These are phyloP conservation scores for Termitomyces sp. DNA, from an alignment of 768 basidiomycete genomes.

Conservation along the genomic window DNA sequence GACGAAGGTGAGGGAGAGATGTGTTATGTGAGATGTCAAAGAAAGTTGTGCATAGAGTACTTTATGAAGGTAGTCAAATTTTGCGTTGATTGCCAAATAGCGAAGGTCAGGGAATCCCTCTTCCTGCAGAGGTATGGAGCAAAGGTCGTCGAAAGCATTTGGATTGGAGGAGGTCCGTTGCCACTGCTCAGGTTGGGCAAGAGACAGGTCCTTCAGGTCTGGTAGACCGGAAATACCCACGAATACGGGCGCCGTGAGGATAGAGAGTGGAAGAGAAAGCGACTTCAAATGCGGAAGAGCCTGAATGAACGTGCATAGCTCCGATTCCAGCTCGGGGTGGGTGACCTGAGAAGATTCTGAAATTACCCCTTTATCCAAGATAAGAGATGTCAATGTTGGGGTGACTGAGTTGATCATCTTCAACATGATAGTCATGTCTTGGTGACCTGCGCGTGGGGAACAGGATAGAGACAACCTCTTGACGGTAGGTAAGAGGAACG, in stretches of 20 bases:
- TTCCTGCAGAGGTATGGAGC: not conserved
- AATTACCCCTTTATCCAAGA: not conserved
- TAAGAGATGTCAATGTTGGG: not conserved
- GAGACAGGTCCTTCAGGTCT: not conserved
- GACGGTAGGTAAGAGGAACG: slow-evolving; percentile 4
- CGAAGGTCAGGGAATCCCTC: not conserved
- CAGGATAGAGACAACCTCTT: not conserved
- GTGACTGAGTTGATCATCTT: not conserved
- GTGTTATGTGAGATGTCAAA: slow-evolving; percentile 3
- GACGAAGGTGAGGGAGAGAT: not conserved
- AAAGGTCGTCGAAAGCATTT: not conserved
- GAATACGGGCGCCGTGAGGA: not conserved
- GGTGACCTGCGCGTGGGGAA: not conserved
- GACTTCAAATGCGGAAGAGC: not conserved
- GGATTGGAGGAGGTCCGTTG: not conserved
- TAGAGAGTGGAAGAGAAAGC: not conserved
- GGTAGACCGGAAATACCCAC: not conserved
- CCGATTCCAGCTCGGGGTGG: not conserved
- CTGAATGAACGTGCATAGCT: not conserved
- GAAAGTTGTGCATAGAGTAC: not conserved
- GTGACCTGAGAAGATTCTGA: not conserved
- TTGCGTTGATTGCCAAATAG: not conserved
- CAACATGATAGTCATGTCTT: too few species aligned
- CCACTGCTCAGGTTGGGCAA: not conserved
- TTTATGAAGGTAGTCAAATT: not conserved